A percentile compares a stretch with the other conserved stretches of the same genome.
Evolutionary conservation across 306 rosid genomes (phyloP).

Genomic region (Trifolium subterraneum): DNA sequence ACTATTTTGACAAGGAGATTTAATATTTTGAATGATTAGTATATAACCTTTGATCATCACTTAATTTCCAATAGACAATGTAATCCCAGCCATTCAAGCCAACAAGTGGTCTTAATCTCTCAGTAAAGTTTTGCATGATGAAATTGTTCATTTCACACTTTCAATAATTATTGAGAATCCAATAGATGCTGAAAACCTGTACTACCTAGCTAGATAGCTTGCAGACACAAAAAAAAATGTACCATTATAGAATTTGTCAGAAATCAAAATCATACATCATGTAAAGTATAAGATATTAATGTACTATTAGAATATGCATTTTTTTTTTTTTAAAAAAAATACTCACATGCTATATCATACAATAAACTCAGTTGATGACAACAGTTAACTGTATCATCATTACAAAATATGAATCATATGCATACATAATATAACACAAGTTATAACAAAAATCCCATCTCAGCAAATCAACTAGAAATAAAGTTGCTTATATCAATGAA

Average conservation of each 20-base stretch:
- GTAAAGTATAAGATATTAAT: slow-evolving; percentile 12
- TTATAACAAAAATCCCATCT: not conserved
- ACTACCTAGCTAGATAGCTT: slow-evolving; percentile 20
- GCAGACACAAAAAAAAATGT: slow-evolving; percentile 26
- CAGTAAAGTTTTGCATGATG: slow-evolving; percentile 60
- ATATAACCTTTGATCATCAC: slow-evolving; percentile 79
- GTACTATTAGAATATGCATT: slow-evolving; percentile 26
- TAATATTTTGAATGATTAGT: slow-evolving; percentile 1
- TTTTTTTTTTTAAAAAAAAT: slow-evolving; percentile 3
- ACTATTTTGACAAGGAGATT: not conserved
- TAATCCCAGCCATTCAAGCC: slow-evolving; percentile 84
- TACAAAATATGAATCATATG: slow-evolving; percentile 34
- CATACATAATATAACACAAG: not conserved
- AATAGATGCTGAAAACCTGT: slow-evolving; percentile 29
- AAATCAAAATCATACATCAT: slow-evolving; percentile 29
- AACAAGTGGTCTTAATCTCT: slow-evolving; percentile 80
- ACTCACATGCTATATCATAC: slow-evolving; percentile 42
- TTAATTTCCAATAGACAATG: slow-evolving; percentile 80
- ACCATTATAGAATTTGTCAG: slow-evolving; percentile 44
- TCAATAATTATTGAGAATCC: slow-evolving; percentile 43
- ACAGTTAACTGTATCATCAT: slow-evolving; percentile 56
- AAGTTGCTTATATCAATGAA: slow-evolving; percentile 11
- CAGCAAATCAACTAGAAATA: slow-evolving; percentile 7
- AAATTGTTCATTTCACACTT: slow-evolving; percentile 56
- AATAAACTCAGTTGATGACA: slow-evolving; percentile 57